Evolutionary conservation across 352 stramenopile genomes (phyloP), one percentile per base, ranked within the genome.

Genomic region (Achlya hypogyna): DNA sequence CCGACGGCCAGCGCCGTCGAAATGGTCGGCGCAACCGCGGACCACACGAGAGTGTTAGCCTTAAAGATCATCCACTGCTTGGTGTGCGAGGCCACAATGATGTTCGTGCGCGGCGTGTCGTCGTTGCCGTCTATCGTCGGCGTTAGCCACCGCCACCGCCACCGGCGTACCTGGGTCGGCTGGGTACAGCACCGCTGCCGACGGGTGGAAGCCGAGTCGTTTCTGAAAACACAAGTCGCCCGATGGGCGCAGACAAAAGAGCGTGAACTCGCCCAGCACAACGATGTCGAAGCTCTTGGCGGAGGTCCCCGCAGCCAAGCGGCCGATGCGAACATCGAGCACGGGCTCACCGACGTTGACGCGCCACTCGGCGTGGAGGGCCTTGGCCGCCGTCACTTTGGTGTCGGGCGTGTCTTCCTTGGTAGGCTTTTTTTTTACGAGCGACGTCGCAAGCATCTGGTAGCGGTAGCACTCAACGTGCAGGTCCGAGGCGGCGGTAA

Each of bases 401-500:
- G 38, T 27, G 22, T 82, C 74, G 29, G 79, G 72, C 27, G 87
- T 79, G 4, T 79, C 70, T 16, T 78, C 74, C 27, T 62, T 53
- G 34, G 63, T 81, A 25, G 72, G 71, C 28, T 82, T 84, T 69
- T 85, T 81, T 62, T 79, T 73, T 58, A 87, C 86, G 34, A 91
- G 69, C 23, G 83, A 91, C 18, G 83, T 81, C 0, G 83, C 83
- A 20, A 96, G 67, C 6, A 91, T 86, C 69, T 96, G 86, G 66
- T 86, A 84, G 23, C 81, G 81, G 65, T 96, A 97, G 69, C 88
- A 95, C 62, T 95, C 85, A 8, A 96, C 53, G 47, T 90, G 78
- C 31, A 95, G 72, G 51, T 96, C 84, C 12, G 81, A 91, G 25
- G 87, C 93, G 34, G 77, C 76, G 4, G 86, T 84, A 18, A 97